Conservation (phyloP, 2,329 filamentous ascomycete genomes). For the Exophiala sideris region DNA sequence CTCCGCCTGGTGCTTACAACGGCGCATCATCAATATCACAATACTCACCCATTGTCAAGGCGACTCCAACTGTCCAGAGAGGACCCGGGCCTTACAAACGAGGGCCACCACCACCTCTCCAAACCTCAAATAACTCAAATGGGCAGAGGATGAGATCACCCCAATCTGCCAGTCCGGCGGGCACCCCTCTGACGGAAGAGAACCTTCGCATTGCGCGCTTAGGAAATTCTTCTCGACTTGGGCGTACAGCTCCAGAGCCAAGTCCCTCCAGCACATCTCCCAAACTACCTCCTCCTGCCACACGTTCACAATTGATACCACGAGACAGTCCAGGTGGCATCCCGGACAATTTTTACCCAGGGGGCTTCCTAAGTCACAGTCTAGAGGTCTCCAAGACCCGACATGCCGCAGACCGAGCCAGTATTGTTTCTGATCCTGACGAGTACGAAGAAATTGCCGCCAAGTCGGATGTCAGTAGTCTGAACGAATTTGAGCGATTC, state of each 20-base stretch:
- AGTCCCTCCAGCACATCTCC: slow-evolving; percentile 24
- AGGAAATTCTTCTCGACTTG: slow-evolving; percentile 23
- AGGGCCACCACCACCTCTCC: slow-evolving; percentile 16
- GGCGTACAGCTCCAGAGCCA: slow-evolving; percentile 18
- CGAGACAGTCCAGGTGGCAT: slow-evolving; percentile 13
- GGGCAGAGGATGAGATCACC: slow-evolving; percentile 1
- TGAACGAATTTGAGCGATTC: slow-evolving; percentile 28
- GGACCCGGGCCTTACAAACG: slow-evolving; percentile 2
- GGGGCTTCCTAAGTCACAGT: slow-evolving; percentile 1
- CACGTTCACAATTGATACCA: slow-evolving; percentile 25
- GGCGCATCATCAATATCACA: slow-evolving; percentile 28
- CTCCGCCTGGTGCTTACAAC: slow-evolving; percentile 27
- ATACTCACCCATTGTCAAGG: slow-evolving; percentile 29
- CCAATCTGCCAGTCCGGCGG: slow-evolving; percentile 10
- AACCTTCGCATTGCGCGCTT: slow-evolving; percentile 27
- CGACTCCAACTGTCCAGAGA: slow-evolving; percentile 8
- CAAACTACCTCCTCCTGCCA: slow-evolving; percentile 26
- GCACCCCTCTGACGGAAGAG: slow-evolving; percentile 20
- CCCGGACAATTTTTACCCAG: slow-evolving; percentile 12
- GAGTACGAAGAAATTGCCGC: slow-evolving; percentile 28
- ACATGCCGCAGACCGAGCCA: slow-evolving; percentile 9
- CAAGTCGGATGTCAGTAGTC: slow-evolving; percentile 28
- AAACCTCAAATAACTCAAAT: slow-evolving; percentile 10
- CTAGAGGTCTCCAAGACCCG: background rate
- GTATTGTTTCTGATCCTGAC: slow-evolving; percentile 23